Conservation (phyloP, 2,329 filamentous ascomycete genomes). For the Alternaria sp. region DNA sequence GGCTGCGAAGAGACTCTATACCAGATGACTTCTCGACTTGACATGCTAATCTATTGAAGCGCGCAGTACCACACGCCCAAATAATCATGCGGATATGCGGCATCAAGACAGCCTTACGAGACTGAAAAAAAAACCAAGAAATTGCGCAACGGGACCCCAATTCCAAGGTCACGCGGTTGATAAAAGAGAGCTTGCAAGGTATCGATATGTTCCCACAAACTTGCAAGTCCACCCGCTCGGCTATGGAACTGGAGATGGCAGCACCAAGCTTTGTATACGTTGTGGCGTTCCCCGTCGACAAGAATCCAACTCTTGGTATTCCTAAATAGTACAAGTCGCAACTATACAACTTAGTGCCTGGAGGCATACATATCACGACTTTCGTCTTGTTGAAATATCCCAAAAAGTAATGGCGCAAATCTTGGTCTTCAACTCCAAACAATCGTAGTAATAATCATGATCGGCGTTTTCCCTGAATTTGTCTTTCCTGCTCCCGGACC, state of each 20-base stretch:
- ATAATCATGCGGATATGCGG: conserved; percentile 1
- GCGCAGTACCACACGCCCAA: background rate
- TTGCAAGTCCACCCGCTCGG: background rate
- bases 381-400: background rate
- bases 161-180: conserved; percentile 10
- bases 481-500: conserved; percentile 3
- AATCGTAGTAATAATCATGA: conserved; percentile 7
- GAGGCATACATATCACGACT: conserved; percentile 1
- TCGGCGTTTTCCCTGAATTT: background rate
- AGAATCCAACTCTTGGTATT: conserved; percentile 10
- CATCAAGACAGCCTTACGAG: conserved; percentile 1
- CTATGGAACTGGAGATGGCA: conserved; percentile 1
- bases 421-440: background rate
- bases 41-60: background rate
- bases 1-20: background rate
- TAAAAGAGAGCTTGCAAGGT: background rate
- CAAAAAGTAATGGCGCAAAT: background rate
- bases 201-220: conserved; percentile 7
- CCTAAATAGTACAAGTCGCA: background rate
- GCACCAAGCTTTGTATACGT: conserved; percentile 4
- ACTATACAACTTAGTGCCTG: background rate
- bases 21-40: background rate
- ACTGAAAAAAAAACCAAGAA: background rate
- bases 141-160: background rate
- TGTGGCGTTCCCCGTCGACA: conserved; percentile 7